These are phyloP conservation scores for Aspergillus neoniger DNA, from an alignment of 2,329 filamentous ascomycete species.

Conservation along the genomic window DNA sequence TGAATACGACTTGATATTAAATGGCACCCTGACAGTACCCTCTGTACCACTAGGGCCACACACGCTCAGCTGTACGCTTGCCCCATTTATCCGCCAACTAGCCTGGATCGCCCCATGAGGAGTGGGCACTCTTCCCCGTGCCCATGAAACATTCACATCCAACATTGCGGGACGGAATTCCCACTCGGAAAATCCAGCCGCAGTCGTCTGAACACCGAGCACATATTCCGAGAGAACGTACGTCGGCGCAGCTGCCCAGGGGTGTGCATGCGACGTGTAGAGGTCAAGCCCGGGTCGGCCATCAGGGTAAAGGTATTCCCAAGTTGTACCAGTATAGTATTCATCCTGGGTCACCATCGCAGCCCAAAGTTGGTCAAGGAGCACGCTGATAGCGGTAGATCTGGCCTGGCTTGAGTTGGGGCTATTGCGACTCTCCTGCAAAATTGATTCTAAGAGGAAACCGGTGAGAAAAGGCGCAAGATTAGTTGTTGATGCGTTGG, in stretches of 20 bases:
- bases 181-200: conserved; percentile 7
- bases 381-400: conserved; percentile 24
- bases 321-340: conserved; percentile 44
- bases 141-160: conserved; percentile 4
- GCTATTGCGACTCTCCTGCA: conserved; percentile 16
- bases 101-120: conserved; percentile 5
- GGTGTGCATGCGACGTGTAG: conserved; percentile 48
- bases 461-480: conserved; percentile 52
- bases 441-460: conserved; percentile 45
- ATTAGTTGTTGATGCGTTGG: conserved; percentile 20
- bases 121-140: conserved; percentile 7
- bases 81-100: background rate
- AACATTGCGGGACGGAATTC: conserved; percentile 5
- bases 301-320: conserved; percentile 49
- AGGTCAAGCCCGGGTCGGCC: conserved; percentile 44
- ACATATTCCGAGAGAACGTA: conserved; percentile 45
- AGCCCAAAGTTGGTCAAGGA: conserved; percentile 45
- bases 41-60: background rate
- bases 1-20: background rate
- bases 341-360: conserved; percentile 43
- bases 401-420: conserved; percentile 23
- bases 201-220: conserved; percentile 3
- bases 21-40: background rate
- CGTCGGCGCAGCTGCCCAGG: conserved; percentile 50
- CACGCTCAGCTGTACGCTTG: background rate